phyloP scores from a whole-genome alignment of 2,329 filamentous ascomycete species.

The Elsinoe arachidis region DNA sequence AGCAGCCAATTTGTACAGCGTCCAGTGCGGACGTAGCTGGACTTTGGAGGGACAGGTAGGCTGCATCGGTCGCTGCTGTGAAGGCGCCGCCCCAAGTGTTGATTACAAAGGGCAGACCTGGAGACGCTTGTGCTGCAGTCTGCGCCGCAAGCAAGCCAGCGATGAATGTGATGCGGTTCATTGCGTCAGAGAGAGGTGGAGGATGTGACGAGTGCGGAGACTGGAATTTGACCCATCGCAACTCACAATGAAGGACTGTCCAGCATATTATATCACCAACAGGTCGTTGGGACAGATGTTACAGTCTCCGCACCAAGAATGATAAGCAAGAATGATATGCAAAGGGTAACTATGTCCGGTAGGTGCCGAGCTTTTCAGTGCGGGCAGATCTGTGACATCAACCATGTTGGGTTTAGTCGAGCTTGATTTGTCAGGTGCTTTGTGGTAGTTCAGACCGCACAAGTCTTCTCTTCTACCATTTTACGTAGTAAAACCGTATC shows the following conservation, averaged over 20 bases:
- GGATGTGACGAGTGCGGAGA: no score
- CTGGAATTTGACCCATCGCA: no score
- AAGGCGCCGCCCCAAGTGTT: slow-evolving; percentile 5
- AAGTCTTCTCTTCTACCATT: not conserved
- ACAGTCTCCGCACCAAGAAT: not conserved
- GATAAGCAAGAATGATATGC: slow-evolving; percentile 3
- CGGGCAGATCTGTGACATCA: not conserved
- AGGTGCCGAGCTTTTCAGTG: slow-evolving; percentile 2
- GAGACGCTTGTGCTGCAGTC: not conserved
- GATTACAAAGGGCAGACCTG: slow-evolving; percentile 1
- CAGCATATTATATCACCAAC: not conserved
- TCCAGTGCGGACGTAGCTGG: not conserved
- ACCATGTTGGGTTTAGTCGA: not conserved
- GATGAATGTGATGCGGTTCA: not conserved
- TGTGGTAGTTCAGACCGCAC: not conserved
- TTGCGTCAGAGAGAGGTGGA: not conserved
- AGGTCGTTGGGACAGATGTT: no score
- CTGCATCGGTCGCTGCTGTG: slow-evolving; percentile 1
- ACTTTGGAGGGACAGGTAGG: not conserved
- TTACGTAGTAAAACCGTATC: not conserved
- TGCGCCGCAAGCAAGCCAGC: not conserved
- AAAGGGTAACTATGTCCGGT: not conserved
- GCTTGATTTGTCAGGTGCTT: slow-evolving; percentile 2
- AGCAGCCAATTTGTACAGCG: not conserved
- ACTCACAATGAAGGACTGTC: no score